These are phyloP conservation scores for Ceratobasidium sp. DNA, from an alignment of 1,284 basidiomycete species.

Conservation along the genomic window DNA sequence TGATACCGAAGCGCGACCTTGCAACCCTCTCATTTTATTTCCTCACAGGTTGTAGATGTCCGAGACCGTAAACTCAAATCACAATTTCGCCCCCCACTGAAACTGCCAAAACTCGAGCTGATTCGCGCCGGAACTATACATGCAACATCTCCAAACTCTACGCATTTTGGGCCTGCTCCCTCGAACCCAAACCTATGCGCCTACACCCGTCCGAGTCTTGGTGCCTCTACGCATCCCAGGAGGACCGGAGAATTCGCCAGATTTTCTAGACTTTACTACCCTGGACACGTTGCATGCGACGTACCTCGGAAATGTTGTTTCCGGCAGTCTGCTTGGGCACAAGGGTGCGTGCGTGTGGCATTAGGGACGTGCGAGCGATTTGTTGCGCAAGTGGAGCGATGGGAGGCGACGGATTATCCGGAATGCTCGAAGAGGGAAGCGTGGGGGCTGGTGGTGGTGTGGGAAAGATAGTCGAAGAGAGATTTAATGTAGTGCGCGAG, in stretches of 20 bases:
- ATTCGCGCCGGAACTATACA: conserved; percentile 48
- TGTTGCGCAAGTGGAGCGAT: conserved; percentile 84
- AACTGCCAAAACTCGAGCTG: conserved; percentile 40
- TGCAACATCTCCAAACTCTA: conserved; percentile 34
- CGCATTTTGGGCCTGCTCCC: conserved; percentile 23
- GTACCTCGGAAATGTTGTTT: conserved; percentile 82
- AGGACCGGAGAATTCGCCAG: conserved; percentile 3
- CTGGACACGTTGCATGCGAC: conserved; percentile 81
- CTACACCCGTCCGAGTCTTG: conserved; percentile 1
- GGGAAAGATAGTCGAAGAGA: conserved; percentile 75
- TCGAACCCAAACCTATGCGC: conserved; percentile 22
- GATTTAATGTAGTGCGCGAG: conserved; percentile 72
- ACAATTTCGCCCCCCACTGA: conserved; percentile 60
- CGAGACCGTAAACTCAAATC: conserved; percentile 78
- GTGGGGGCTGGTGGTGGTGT: conserved; percentile 65
- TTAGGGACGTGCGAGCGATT: conserved; percentile 86
- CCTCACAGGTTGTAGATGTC: conserved; percentile 72
- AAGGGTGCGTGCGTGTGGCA: conserved; percentile 71
- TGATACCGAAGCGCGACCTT: no score
- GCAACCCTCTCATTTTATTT: not conserved
- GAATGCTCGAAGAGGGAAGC: conserved; percentile 81
- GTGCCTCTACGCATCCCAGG: conserved; percentile 18
- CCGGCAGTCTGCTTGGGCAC: conserved; percentile 82
- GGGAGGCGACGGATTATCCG: conserved; percentile 91
- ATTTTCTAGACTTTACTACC: conserved; percentile 82